These are phyloP conservation scores for Fusarium domesticum DNA, from an alignment of 2,329 filamentous ascomycete genomes.

Conservation along the genomic window DNA sequence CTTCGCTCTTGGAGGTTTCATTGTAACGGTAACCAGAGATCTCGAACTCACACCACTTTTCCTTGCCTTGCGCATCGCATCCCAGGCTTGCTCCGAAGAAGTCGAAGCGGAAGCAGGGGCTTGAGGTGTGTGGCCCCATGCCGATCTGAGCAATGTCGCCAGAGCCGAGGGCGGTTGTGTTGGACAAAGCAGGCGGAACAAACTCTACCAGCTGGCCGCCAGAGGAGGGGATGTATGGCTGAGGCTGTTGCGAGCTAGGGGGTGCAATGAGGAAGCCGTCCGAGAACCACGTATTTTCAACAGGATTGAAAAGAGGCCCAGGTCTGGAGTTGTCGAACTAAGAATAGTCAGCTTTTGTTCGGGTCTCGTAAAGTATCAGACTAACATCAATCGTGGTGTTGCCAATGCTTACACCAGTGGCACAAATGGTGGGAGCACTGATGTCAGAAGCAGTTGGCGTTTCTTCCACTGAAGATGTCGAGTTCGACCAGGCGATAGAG, in stretches of 20 bases:
- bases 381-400: constrained; percentile 40
- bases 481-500: constrained; percentile 32
- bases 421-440: constrained; percentile 26
- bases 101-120: constrained; percentile 40
- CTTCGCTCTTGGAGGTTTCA: constrained; percentile 31
- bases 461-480: constrained; percentile 21
- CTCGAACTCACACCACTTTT: constrained; percentile 42
- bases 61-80: constrained; percentile 35
- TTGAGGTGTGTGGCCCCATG: constrained; percentile 37
- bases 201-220: constrained; percentile 41
- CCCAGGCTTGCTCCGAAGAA: constrained; percentile 40
- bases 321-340: constrained; percentile 39
- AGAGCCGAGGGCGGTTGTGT: constrained; percentile 24
- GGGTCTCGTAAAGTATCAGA: background rate
- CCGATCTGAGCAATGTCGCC: constrained; percentile 40
- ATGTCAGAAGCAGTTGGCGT: constrained; percentile 5
- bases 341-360: constrained; percentile 10
- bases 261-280: constrained; percentile 40
- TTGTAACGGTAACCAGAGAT: constrained; percentile 42
- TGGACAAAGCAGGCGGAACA: constrained; percentile 36
- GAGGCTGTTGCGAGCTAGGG: constrained; percentile 31
- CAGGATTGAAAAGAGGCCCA: constrained; percentile 41
- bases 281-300: constrained; percentile 42
- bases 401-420: constrained; percentile 34
- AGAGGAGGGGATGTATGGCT: constrained; percentile 38